Evolutionary conservation across 306 rosid species (phyloP), one percentile per base, ranked within the genome.

Genomic region (Cucurbita argyrosperma): DNA sequence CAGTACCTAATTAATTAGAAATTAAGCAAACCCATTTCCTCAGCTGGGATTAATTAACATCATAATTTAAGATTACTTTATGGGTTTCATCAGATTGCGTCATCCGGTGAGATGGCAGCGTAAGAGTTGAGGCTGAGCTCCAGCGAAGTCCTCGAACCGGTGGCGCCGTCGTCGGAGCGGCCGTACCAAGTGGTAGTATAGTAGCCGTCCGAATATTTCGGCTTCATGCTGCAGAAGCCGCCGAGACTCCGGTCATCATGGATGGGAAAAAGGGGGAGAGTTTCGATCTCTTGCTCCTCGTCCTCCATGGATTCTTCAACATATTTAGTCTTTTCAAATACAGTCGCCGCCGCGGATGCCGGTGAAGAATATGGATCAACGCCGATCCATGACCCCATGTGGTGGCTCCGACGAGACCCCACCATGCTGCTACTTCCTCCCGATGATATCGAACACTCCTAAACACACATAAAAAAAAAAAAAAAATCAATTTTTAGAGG

Each of bases 221-320:
- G 73, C 64, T 74, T 88, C 62, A 85, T 69, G 83, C 78, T 81
- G 83, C 81, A 84, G 76, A 81, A 89, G 76, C 86, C 94, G 38
- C 82, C 83, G 74, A 89, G 72, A 70, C 88, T 93, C 23, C 74
- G 53, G 21, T 88, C 98, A 43, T 84, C 87, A 35, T 89, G 98
- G 88, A 90, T 87, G 60, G 98, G 98, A 62, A 94, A 94, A 39
- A 94, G 88, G n/a, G 97, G 96, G 39, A 94, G 98, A 10, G 97
- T 94, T 83, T 94, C 97, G 77, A 90, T 90, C 76, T 88, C 90
- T 37, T 76, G 82, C 5, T 65, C 37, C 71, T 83, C 84, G 4
- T 79, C 68, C 13, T 76, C 50, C 9, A 57, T 58, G 42, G n/a
- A 49, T 53, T 62, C 75, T 13, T 74, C 45, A 37, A n/a, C 51